Conservation (phyloP, 139 green algal genomes). For the Yamagishiella unicocca region DNA sequence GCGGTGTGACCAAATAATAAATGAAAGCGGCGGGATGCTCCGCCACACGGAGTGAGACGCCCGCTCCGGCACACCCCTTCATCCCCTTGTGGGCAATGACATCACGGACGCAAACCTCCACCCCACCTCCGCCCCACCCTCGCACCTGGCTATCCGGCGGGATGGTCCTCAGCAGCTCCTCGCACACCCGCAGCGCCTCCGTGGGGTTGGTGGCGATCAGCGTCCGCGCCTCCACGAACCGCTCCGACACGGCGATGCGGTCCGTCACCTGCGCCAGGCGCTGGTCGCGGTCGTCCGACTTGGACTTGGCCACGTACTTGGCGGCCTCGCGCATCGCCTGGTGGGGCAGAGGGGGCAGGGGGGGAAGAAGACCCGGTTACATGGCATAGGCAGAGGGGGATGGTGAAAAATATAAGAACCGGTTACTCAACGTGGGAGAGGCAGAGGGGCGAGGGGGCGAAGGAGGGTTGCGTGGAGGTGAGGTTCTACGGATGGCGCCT, state of each 20-base stretch:
- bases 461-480: too few species aligned
- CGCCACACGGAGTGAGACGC: too few species aligned
- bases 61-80: too few species aligned
- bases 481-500: too few species aligned
- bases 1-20: too few species aligned
- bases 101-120: neutral
- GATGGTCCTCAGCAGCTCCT: conserved; percentile 58
- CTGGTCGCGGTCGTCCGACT: conserved; percentile 51
- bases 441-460: too few species aligned
- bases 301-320: conserved; percentile 68
- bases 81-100: neutral
- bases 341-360: neutral
- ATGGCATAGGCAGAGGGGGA: neutral
- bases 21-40: too few species aligned
- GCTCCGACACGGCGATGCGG: conserved; percentile 65
- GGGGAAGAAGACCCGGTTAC: too few species aligned
- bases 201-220: conserved; percentile 53
- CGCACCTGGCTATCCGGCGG: conserved; percentile 33
- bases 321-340: conserved; percentile 68
- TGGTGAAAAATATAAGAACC: neutral
- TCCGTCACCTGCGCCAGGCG: conserved; percentile 44
- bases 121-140: neutral
- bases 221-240: conserved; percentile 60
- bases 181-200: conserved; percentile 59
- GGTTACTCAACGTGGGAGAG: too few species aligned